Percentiles rank a stretch among this genome's conserved stretches.
Evolutionary conservation across 768 basidiomycete genomes (phyloP).

Genomic region (Boletus pseudo-olivaceus): DNA sequence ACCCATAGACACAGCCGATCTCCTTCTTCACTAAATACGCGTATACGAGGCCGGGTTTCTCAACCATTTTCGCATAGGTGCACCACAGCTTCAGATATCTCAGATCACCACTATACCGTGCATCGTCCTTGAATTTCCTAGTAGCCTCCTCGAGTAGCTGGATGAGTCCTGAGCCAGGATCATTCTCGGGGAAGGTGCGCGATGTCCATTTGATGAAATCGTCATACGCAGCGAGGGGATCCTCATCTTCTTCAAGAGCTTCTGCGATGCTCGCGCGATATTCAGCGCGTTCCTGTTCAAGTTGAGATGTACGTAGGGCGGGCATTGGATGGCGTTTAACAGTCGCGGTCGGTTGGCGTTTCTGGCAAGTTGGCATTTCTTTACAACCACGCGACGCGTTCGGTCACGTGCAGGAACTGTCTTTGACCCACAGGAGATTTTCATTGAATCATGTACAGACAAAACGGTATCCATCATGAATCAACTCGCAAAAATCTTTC

Average conservation of each 20-base stretch:
- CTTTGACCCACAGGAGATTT: neutral
- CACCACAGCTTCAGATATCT: conserved; percentile 93
- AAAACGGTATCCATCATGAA: neutral
- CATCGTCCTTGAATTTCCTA: conserved; percentile 74
- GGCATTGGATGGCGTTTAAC: conserved; percentile 19
- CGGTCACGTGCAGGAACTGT: conserved; percentile 21
- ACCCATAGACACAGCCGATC: conserved; percentile 72
- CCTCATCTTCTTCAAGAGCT: conserved; percentile 71
- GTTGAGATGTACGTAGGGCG: conserved; percentile 21
- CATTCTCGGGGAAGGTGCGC: conserved; percentile 69
- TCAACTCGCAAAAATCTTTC: conserved; percentile 4
- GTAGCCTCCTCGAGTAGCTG: conserved; percentile 85
- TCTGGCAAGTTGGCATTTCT: conserved; percentile 10
- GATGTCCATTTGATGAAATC: conserved; percentile 89
- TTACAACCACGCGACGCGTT: conserved; percentile 30
- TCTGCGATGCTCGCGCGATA: conserved; percentile 42
- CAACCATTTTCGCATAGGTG: conserved; percentile 77
- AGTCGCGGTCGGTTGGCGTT: conserved; percentile 5
- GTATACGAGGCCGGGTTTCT: conserved; percentile 67
- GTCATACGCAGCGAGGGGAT: conserved; percentile 82
- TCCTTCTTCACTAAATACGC: conserved; percentile 67
- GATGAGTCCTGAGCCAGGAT: conserved; percentile 67
- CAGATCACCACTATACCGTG: conserved; percentile 81
- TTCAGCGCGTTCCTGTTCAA: conserved; percentile 31
- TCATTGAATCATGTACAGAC: neutral